Conservation (phyloP, 306 rosid genomes). For the Vigna reflexopilosa region DNA sequence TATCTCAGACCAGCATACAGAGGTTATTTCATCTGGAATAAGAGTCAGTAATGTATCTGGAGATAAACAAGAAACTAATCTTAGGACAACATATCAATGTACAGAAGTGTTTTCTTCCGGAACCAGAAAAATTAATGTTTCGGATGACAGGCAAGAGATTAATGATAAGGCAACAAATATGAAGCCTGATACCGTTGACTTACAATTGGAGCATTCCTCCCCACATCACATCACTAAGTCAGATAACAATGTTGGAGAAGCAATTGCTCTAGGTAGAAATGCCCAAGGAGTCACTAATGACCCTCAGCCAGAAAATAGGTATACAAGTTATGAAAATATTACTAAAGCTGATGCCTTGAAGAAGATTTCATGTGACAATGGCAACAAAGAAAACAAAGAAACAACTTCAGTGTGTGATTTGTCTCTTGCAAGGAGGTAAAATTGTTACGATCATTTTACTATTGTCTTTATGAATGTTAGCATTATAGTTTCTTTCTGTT, state of each 20-base stretch:
- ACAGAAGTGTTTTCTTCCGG: conserved; percentile 41
- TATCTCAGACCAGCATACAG: conserved; percentile 43
- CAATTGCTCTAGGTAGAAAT: conserved; percentile 48
- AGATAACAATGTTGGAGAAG: conserved; percentile 51
- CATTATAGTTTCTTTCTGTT: conserved; percentile 15
- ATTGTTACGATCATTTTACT: conserved; percentile 27
- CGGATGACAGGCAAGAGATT: conserved; percentile 43
- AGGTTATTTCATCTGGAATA: conserved; percentile 48
- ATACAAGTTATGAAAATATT: conserved; percentile 51
- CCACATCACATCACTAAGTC: conserved; percentile 38
- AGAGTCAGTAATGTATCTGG: conserved; percentile 39
- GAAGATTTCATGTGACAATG: conserved; percentile 49
- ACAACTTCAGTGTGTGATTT: conserved; percentile 49
- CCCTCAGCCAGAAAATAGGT: conserved; percentile 46
- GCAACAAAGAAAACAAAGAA: conserved; percentile 47
- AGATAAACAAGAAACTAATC: conserved; percentile 45
- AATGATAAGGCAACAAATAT: conserved; percentile 41
- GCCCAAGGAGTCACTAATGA: conserved; percentile 43
- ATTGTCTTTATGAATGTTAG: conserved; percentile 4
- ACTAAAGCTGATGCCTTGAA: conserved; percentile 39
- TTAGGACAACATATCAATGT: conserved; percentile 31
- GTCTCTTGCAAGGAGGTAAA: conserved; percentile 58
- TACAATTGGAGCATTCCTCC: conserved; percentile 51
- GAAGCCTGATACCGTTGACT: conserved; percentile 46
- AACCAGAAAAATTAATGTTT: conserved; percentile 28